Conservation (phyloP, 148 eudicot species). For the Amaranthus hypochondriacus region DNA sequence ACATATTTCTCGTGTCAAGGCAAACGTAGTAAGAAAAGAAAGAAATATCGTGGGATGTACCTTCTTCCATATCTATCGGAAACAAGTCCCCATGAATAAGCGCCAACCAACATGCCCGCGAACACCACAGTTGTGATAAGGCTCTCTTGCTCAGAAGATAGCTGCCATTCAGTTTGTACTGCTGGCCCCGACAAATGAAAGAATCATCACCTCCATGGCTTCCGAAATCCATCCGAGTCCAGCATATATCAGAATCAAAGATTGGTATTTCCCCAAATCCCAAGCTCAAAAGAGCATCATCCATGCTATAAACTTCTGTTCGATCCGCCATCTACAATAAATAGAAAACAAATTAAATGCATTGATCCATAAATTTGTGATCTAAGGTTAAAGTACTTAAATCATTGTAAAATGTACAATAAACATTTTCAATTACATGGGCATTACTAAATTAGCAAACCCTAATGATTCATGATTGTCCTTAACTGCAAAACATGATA, state of each 20-base stretch:
- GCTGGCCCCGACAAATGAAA: constrained; percentile 9
- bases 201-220: constrained; percentile 16
- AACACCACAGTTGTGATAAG: not conserved
- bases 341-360: not conserved
- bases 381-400: not conserved
- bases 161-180: not conserved
- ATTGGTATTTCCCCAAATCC: constrained; percentile 8
- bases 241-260: not conserved
- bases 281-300: constrained; percentile 24
- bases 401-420: too few relatives aligned
- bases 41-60: not conserved
- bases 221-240: constrained; percentile 13
- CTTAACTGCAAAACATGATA: too few relatives aligned
- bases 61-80: constrained; percentile 13
- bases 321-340: constrained; percentile 18
- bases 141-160: not conserved
- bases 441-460: too few relatives aligned
- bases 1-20: too few relatives aligned
- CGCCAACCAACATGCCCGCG: constrained; percentile 9
- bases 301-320: constrained; percentile 25
- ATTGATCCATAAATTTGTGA: not conserved
- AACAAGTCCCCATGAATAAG: constrained; percentile 15
- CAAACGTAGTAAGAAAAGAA: too few relatives aligned
- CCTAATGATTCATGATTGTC: too few relatives aligned
- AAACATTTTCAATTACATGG: too few relatives aligned